Evolutionary conservation across 768 basidiomycete species (phyloP).

Genomic region (Vishniacozyma victoriae): DNA sequence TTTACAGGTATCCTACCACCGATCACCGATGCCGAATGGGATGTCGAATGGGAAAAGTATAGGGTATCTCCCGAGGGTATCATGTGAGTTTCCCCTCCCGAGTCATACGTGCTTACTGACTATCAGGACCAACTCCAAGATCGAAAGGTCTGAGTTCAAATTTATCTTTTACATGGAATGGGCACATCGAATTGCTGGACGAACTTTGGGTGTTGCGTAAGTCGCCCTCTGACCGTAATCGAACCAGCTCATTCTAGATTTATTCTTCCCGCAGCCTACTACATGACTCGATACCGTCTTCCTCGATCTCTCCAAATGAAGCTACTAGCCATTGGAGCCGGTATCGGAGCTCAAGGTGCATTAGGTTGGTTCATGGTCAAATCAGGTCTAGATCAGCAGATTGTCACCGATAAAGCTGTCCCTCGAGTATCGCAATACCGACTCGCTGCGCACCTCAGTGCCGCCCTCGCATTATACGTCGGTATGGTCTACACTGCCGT

Average conservation of each 20-base stretch:
- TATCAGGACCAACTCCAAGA: conserved; percentile 76
- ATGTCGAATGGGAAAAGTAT: conserved; percentile 82
- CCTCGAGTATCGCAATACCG: conserved; percentile 96
- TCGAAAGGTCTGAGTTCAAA: conserved; percentile 86
- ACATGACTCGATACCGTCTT: conserved; percentile 64
- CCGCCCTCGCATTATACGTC: conserved; percentile 82
- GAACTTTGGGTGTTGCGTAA: conserved; percentile 52
- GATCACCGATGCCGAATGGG: conserved; percentile 68
- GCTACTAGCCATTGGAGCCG: conserved; percentile 64
- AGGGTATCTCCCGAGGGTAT: conserved; percentile 91
- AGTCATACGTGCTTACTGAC: conserved; percentile 2
- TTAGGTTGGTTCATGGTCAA: conserved; percentile 99
- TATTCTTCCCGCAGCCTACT: conserved; percentile 77
- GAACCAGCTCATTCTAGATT: conserved; percentile 57
- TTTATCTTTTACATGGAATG: conserved; percentile 98
- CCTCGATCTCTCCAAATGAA: conserved; percentile 59
- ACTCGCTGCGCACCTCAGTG: conserved; percentile 86
- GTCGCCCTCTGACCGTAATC: conserved; percentile 46
- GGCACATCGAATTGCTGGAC: conserved; percentile 88
- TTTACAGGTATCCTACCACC: conserved; percentile 86
- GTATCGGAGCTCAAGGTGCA: conserved; percentile 84
- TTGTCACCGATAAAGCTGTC: conserved; percentile 72
- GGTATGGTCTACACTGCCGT: conserved; percentile 85
- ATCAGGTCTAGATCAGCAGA: conserved; percentile 79
- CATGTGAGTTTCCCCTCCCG: conserved; percentile 57